Base-by-base conservation (phyloP, 306 rosid species). In the Glycine soja region DNA sequence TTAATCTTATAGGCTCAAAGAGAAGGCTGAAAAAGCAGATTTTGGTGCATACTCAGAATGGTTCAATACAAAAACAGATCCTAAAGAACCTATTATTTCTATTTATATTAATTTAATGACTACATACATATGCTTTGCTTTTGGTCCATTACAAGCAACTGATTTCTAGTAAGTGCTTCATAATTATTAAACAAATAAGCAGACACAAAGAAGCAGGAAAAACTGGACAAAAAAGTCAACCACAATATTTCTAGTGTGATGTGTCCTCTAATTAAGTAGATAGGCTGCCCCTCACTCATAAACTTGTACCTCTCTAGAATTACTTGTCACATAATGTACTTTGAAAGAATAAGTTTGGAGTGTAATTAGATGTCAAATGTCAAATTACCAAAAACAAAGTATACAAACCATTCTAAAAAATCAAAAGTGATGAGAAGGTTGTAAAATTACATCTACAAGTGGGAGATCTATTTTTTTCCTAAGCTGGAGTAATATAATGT, bases 341-440 rank as follows among this genome's bases (percentile, higher is more conserved):
- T 70, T 16, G 15, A 46, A 43, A 19, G 54, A 68, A 6, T 34
- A 64, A 69, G 18, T 47, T 47, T 19, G 58, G 36, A 47, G 19
- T 19, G 42, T 19, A 46, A 47, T 12, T 53, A 38, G 24, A 19
- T 19, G 24, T 19, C 24, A 19, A 19, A 19, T 34, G 36, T 34
- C 65, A 72, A 52, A 34, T 54, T n/a, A 53, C 16, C n/a, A 72
- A 53, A 56, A 16, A 74, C 15, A 71, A 8, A 71, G 47, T 32
- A 54, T 10, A 15, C 10, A 36, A 15, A 24, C 11, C 32, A 73
- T 10, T 10, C 38, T 10, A 40, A 38, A 54, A 40, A 16, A 5
- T 53, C 38, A 73, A 52, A 38, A 56, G 12, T 6, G 24, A 19
- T 19, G 15, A 42, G n/a, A 74, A 40, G 43, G 8, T 11, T 7